Base-by-base conservation (phyloP, 2,329 filamentous ascomycete genomes). In the Botrytis galanthina region DNA sequence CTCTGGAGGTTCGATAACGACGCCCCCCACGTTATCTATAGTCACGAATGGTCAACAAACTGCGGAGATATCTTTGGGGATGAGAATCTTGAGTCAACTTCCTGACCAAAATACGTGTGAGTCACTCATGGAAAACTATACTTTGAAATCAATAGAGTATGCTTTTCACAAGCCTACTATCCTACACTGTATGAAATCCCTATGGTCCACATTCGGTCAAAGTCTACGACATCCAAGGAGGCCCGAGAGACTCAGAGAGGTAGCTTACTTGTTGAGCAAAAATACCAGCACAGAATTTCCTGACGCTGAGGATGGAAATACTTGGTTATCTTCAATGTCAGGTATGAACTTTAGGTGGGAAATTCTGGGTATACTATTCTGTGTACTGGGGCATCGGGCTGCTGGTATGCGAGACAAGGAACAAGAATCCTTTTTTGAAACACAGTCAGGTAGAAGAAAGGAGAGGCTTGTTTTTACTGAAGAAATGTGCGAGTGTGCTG, bases 261-360 rank as follows among this genome's bases (percentile, higher is more conserved):
- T 78, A 7, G 78, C 75, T 16, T 71, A 73, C 12, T 61, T 79
- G 16, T 72, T 80, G 20, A 78, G 76, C 51, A 79, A 79, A 73
- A 81, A 80, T 67, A 78, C 75, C 26, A 75, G 77, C 60, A 78
- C 70, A 8, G 73, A 76, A 2, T 71, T 78, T 3, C 76, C 79
- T 29, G 80, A 81, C 54, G 68, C 74, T 37, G 76, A 78, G 9
- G 75, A 79, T 37, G 78, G 78, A 67, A 74, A 77, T 9, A 72
- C 74, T 42, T 81, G 79, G 78, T 66, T 81, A 26, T 70, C 73
- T 12, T 77, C 78, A 8, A 78, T 79, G 46, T 76, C 74, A 51
- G 80, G 78, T 5, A 48, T 39, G 7, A 80, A 80, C 44, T 69
- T 81, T 20, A 76, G 80, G 20, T 81, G 80, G 80, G 80, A 81